phyloP scores from a whole-genome alignment of 768 basidiomycete genomes.

The Rickenella mellea region DNA sequence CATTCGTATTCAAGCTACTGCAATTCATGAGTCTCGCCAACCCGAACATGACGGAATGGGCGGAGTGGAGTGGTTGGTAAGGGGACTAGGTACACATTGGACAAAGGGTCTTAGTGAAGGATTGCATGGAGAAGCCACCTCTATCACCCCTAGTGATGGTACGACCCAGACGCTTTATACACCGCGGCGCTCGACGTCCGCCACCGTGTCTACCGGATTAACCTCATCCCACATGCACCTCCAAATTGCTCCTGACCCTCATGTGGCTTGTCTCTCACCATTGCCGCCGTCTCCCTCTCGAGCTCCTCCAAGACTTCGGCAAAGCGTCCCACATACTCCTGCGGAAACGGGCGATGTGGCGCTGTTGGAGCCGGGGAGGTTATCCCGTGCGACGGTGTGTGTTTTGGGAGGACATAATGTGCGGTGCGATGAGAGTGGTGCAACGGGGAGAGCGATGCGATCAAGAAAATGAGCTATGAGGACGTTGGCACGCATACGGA shows the following conservation, averaged over 20 bases:
- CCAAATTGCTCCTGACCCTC: conserved; percentile 60
- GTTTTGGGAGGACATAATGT: conserved; percentile 90
- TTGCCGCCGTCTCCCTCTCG: conserved; percentile 88
- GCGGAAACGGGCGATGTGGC: conserved; percentile 61
- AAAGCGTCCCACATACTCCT: conserved; percentile 36
- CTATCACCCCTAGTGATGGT: no score
- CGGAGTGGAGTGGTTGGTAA: conserved; percentile 56
- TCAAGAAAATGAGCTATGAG: conserved; percentile 76
- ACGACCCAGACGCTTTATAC: conserved; percentile 17
- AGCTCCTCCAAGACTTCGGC: conserved; percentile 91
- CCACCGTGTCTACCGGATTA: conserved; percentile 61
- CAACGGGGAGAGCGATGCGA: conserved; percentile 93
- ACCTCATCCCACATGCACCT: conserved; percentile 57
- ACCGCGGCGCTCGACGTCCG: conserved; percentile 50
- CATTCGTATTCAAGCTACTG: conserved; percentile 67
- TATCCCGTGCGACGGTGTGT: conserved; percentile 92
- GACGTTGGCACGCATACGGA: conserved; percentile 75
- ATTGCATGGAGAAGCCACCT: conserved; percentile 2
- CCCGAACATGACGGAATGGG: conserved; percentile 79
- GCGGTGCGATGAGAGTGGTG: conserved; percentile 91
- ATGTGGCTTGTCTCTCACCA: conserved; percentile 82
- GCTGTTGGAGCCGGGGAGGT: conserved; percentile 93
- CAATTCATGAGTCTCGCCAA: conserved; percentile 81
- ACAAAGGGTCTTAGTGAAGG: conserved; percentile 33
- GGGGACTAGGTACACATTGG: conserved; percentile 63